These are phyloP conservation scores for Aspergillus nidulans DNA, from an alignment of 495 filamentous ascomycete genomes.

Conservation along the genomic window DNA sequence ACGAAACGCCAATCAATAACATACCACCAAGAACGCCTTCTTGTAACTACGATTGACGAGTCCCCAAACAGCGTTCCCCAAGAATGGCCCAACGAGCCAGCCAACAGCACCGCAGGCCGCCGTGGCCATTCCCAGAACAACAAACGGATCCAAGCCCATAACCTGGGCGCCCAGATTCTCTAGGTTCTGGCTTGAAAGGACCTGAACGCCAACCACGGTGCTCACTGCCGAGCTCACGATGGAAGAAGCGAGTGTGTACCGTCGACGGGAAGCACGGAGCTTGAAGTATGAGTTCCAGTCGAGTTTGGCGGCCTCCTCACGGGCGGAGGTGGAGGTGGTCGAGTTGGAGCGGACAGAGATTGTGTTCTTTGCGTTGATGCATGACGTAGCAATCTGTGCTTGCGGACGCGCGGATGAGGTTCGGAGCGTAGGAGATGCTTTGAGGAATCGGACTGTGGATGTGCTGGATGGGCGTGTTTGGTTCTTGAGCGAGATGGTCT, in stretches of 20 bases:
- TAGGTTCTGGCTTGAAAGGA: conserved; percentile 61
- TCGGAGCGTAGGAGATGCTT: conserved; percentile 11
- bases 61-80: conserved; percentile 75
- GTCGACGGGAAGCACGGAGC: conserved; percentile 77
- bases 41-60: conserved; percentile 59
- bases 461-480: conserved; percentile 18
- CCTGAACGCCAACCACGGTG: conserved; percentile 55
- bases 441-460: conserved; percentile 8
- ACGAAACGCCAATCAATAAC: conserved; percentile 21
- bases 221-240: conserved; percentile 56
- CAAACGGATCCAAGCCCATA: conserved; percentile 77
- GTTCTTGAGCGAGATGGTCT: conserved; percentile 14
- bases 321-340: conserved; percentile 32
- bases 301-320: conserved; percentile 42
- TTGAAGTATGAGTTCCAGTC: conserved; percentile 94
- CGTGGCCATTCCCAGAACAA: conserved; percentile 74
- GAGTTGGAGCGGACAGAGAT: conserved; percentile 36
- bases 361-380: conserved; percentile 26
- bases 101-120: conserved; percentile 68
- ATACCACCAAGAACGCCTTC: conserved; percentile 61
- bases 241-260: conserved; percentile 73
- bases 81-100: conserved; percentile 78
- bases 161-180: conserved; percentile 64
- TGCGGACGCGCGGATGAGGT: conserved; percentile 18
- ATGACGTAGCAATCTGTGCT: conserved; percentile 17